Base-by-base conservation (phyloP, 805 yeast species). In the Metschnikowia arizonensis region DNA sequence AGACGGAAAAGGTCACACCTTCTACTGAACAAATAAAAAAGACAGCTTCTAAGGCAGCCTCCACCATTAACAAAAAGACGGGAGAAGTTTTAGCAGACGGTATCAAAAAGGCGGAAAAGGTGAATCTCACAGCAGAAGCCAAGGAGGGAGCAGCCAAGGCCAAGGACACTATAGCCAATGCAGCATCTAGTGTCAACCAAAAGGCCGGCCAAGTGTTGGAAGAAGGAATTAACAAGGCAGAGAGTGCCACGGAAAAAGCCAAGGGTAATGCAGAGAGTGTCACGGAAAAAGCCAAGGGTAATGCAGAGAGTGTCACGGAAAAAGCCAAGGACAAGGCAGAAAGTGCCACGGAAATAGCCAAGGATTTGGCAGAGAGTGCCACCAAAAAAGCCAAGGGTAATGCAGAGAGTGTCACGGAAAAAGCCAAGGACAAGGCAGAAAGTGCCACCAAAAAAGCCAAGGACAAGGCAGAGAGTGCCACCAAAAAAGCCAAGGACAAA, bases 81-180 rank as follows among this genome's bases (percentile, higher is more conserved):
- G 69, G 68, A 2, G 55, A 61, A 42, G 63, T 60, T 1, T 55
- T 64, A 43, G 66, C 69, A 10, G 69, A 60, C 26, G 67, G 68
- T 1, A 54, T 63, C 10, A 60, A 62, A n/a, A 56, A 57, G 34
- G 60, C 58, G 2, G 60, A 62, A 33, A 40, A 50, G 6, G 49
- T 44, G 8, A 46, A 49, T 10, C 50, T 45, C 10, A 15, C 42
- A 24, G 34, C 36, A 17, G 47, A 42, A 29, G 50, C 55, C 12
- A 43, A 43, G 30, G 45, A 51, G 5, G 33, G 44, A 4, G 44
- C 47, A 2, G 31, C 32, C n/a, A 36, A 37, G 7, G 43, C 43
- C 8, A 34, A 33, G 30, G 43, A 29, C 5, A 40, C 42, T 5
- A 46, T 42, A 1, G 33, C 39, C 23, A 37, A 21, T 6, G 42